A percentile compares a stretch with the other conserved stretches of the same genome.
Evolutionary conservation across 352 stramenopile genomes (phyloP).

Genomic region (Phytophthora hybrid): DNA sequence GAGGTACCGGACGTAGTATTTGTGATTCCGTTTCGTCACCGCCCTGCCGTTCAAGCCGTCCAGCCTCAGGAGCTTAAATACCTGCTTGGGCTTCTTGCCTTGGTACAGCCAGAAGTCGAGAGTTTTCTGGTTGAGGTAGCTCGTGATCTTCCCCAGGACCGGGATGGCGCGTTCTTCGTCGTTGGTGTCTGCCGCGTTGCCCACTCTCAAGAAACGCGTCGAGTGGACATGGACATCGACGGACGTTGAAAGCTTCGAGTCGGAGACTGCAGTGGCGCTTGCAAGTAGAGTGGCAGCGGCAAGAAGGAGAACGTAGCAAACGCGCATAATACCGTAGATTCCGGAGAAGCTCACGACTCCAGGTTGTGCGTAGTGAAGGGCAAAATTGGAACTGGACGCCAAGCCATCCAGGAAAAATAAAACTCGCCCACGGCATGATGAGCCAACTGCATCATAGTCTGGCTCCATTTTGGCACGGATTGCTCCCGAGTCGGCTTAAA

Average conservation of each 20-base stretch:
- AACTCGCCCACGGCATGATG: not conserved
- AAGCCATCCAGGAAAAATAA: not conserved
- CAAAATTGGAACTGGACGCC: not conserved
- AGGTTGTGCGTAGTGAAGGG: not conserved
- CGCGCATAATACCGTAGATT: not conserved
- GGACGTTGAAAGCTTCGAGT: not conserved
- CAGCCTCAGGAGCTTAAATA: not conserved
- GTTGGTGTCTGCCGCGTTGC: not conserved
- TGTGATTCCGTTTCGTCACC: not conserved
- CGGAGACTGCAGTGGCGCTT: not conserved
- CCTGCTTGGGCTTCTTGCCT: slow-evolving; percentile 6
- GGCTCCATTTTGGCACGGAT: not conserved
- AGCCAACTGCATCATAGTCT: not conserved
- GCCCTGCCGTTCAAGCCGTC: not conserved
- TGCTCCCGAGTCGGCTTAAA: no score
- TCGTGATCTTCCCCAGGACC: slow-evolving; percentile 8
- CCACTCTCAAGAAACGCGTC: not conserved
- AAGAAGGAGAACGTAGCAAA: not conserved
- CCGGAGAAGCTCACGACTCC: not conserved
- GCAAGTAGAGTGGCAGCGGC: not conserved
- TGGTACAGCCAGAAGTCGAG: slow-evolving; percentile 10
- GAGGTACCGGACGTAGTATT: slow-evolving; percentile 5
- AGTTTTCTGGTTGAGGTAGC: slow-evolving; percentile 18
- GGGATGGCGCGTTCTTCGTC: not conserved
- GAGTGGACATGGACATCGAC: not conserved